These are phyloP conservation scores for Hypoxylon lenormandii DNA, from an alignment of 495 filamentous ascomycete species.

Conservation along the genomic window DNA sequence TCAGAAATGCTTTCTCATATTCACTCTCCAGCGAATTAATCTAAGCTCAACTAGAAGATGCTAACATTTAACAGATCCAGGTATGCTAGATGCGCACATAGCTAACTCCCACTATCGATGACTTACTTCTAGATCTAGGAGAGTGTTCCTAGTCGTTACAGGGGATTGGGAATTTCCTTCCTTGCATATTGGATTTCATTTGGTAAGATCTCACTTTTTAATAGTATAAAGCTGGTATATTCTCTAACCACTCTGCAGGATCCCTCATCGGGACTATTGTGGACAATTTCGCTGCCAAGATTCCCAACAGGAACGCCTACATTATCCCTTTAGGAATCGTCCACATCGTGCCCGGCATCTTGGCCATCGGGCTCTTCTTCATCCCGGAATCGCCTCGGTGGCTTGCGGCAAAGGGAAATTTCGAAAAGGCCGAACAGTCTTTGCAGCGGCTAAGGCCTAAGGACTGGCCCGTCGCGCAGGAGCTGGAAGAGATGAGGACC, in stretches of 20 bases:
- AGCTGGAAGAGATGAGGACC: conserved; percentile 66
- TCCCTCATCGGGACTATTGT: conserved; percentile 71
- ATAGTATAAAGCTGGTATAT: not conserved
- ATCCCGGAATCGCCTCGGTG: conserved; percentile 74
- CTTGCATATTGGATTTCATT: conserved; percentile 60
- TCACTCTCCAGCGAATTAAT: not conserved
- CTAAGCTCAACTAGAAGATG: not conserved
- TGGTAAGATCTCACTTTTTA: conserved; percentile 38
- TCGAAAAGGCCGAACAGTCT: conserved; percentile 63
- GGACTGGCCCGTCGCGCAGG: conserved; percentile 58
- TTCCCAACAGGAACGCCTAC: conserved; percentile 62
- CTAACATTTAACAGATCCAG: conserved; percentile 53
- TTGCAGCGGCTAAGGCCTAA: conserved; percentile 62
- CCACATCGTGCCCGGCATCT: conserved; percentile 67
- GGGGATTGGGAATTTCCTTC: conserved; percentile 61
- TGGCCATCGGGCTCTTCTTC: conserved; percentile 66
- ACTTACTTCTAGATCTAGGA: conserved; percentile 53
- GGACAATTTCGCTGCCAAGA: conserved; percentile 68
- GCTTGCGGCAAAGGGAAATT: conserved; percentile 64
- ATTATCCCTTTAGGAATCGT: conserved; percentile 70
- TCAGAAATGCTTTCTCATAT: not conserved
- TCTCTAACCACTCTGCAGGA: conserved; percentile 26
- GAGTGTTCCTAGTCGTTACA: conserved; percentile 63
- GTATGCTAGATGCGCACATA: conserved; percentile 21
- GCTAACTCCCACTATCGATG: not conserved